Conservation (phyloP, 176 grass and related monocot genomes). For the Ensete glaucum region DNA sequence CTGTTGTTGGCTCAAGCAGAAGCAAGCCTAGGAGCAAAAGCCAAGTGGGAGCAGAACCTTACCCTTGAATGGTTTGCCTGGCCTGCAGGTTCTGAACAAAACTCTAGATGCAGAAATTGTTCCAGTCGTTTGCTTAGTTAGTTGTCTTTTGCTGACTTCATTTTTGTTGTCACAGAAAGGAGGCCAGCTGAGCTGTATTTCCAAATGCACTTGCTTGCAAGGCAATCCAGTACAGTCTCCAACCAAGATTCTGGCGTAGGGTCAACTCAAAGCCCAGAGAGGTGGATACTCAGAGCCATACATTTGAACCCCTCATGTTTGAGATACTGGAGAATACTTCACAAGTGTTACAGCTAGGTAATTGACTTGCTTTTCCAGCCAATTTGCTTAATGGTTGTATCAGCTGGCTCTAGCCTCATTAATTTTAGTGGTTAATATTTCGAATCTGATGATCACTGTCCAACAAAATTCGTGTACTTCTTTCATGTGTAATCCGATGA, state of each 20-base stretch:
- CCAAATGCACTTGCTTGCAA: slow-evolving; percentile 87
- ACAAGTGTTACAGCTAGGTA: slow-evolving; percentile 1
- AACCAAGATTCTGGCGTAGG: slow-evolving; percentile 32
- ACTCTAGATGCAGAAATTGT: neutral
- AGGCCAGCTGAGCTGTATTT: slow-evolving; percentile 77
- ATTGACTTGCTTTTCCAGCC: neutral
- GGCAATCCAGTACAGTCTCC: slow-evolving; percentile 21
- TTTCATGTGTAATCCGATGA: no score
- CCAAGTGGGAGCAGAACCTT: slow-evolving; percentile 92
- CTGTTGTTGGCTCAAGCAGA: slow-evolving; percentile 85
- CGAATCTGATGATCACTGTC: no score
- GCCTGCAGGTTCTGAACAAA: slow-evolving; percentile 53
- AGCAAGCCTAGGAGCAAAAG: slow-evolving; percentile 70
- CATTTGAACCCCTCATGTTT: slow-evolving; percentile 75
- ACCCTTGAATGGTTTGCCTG: slow-evolving; percentile 80
- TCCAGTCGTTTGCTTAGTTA: neutral
- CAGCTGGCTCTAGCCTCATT: no score
- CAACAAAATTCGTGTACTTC: no score
- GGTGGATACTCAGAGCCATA: slow-evolving; percentile 66
- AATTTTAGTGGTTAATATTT: no score
- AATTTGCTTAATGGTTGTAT: neutral
- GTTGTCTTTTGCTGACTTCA: neutral
- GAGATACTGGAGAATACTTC: slow-evolving; percentile 73
- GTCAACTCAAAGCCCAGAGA: slow-evolving; percentile 42
- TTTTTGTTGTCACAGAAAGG: slow-evolving; percentile 41